phyloP scores from a whole-genome alignment of 129 eudicot species.

The Kitagawia praeruptora region DNA sequence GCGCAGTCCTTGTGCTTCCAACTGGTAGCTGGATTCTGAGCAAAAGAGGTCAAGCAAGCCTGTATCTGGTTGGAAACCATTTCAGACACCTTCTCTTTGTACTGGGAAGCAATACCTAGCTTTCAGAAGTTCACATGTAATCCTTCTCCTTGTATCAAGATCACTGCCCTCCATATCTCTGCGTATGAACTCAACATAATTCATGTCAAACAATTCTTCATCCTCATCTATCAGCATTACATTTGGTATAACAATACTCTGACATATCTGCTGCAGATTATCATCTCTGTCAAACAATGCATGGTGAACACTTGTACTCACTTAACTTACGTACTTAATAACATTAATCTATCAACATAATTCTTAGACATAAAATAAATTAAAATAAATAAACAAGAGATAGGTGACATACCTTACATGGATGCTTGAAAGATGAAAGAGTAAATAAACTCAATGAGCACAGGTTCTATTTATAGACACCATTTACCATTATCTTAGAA shows the following conservation, averaged over 20 bases:
- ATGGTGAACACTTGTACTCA: slow-evolving; percentile 71
- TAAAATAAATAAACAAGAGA: too few relatives aligned
- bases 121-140: slow-evolving; percentile 92
- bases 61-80: slow-evolving; percentile 53
- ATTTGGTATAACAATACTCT: slow-evolving; percentile 66
- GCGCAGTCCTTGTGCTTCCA: slow-evolving; percentile 95
- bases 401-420: too few relatives aligned
- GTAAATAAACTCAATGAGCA: too few relatives aligned
- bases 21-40: slow-evolving; percentile 49
- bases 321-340: too few relatives aligned
- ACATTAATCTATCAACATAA: too few relatives aligned
- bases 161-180: slow-evolving; percentile 94
- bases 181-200: slow-evolving; percentile 74
- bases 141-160: slow-evolving; percentile 79
- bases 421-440: too few relatives aligned
- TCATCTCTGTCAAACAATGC: slow-evolving; percentile 60
- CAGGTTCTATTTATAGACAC: too few relatives aligned
- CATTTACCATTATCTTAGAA: too few relatives aligned
- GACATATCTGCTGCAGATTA: slow-evolving; percentile 31
- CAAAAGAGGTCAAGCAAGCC: slow-evolving; percentile 48
- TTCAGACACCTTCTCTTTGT: slow-evolving; percentile 55
- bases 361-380: too few relatives aligned
- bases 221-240: slow-evolving; percentile 89
- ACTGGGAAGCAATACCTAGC: slow-evolving; percentile 70
- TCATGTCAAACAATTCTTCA: slow-evolving; percentile 86